These are phyloP conservation scores for Tripterygium wilfordii DNA, from an alignment of 177 flowering plant genomes.

Conservation along the genomic window DNA sequence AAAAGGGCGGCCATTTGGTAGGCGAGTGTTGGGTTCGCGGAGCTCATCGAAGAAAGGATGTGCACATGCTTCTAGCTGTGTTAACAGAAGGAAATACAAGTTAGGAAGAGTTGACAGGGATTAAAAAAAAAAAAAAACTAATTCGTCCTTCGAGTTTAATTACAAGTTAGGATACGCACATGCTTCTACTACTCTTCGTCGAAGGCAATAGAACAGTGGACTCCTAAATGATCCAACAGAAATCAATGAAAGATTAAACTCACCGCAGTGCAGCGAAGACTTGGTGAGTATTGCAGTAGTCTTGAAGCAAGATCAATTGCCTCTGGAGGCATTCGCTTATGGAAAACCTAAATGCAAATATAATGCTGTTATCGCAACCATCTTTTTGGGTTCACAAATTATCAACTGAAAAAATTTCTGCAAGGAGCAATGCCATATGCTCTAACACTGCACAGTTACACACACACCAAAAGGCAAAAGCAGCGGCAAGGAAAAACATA, in stretches of 20 bases:
- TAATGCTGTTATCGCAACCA: background rate
- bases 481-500: no score
- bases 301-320: conserved; percentile 87
- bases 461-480: no score
- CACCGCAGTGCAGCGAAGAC: conserved; percentile 93
- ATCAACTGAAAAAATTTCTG: background rate
- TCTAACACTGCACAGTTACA: no score
- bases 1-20: conserved; percentile 93
- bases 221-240: background rate
- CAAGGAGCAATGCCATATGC: background rate
- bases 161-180: no score
- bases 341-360: conserved; percentile 54
- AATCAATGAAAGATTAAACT: conserved; percentile 19
- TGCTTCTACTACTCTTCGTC: background rate
- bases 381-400: background rate
- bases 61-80: conserved; percentile 87
- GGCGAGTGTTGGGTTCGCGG: conserved; percentile 83
- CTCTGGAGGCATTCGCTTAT: conserved; percentile 84
- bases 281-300: conserved; percentile 90
- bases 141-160: background rate
- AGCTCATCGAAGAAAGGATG: conserved; percentile 95
- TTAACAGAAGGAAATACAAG: no score
- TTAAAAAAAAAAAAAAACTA: background rate
- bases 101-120: background rate
- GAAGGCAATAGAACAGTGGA: background rate